A percentile compares a stretch with the other conserved stretches of the same genome.
phyloP scores from a whole-genome alignment of 2,329 filamentous ascomycete species.

The Fonsecaea pugnacius region DNA sequence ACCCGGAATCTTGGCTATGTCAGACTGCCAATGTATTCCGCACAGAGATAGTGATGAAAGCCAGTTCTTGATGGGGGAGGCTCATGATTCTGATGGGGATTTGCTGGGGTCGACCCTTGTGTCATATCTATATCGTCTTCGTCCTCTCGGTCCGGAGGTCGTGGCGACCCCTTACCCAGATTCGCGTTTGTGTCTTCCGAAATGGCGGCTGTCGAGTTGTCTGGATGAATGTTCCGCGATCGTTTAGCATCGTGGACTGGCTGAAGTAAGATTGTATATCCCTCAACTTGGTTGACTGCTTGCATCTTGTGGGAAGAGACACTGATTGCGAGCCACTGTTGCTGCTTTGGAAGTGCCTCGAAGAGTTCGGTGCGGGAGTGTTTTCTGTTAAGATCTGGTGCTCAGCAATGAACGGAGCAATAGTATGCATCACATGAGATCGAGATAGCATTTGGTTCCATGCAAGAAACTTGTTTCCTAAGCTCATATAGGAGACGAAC shows the following conservation, averaged over 20 bases:
- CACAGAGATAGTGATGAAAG: constrained; percentile 29
- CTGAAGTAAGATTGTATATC: constrained; percentile 35
- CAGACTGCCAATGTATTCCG: constrained; percentile 28
- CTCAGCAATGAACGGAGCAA: neutral
- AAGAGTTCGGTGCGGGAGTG: constrained; percentile 22
- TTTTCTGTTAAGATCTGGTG: constrained; percentile 17
- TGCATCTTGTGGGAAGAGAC: constrained; percentile 33
- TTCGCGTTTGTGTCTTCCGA: neutral
- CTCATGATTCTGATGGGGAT: neutral
- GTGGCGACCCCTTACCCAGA: neutral
- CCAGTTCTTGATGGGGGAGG: constrained; percentile 5
- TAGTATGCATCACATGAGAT: neutral
- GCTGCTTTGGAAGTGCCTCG: neutral
- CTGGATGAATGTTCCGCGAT: neutral
- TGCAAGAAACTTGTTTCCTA: neutral
- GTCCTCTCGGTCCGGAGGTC: neutral
- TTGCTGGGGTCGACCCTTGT: neutral
- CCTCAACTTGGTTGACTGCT: constrained; percentile 29
- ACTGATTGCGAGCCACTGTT: constrained; percentile 32
- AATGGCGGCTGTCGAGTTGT: neutral
- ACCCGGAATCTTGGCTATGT: neutral
- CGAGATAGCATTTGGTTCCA: neutral
- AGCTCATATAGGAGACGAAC: neutral
- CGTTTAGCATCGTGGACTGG: neutral
- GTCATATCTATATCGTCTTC: neutral